phyloP scores from a whole-genome alignment of 768 basidiomycete species.

The Candolleomyces efflorescens region DNA sequence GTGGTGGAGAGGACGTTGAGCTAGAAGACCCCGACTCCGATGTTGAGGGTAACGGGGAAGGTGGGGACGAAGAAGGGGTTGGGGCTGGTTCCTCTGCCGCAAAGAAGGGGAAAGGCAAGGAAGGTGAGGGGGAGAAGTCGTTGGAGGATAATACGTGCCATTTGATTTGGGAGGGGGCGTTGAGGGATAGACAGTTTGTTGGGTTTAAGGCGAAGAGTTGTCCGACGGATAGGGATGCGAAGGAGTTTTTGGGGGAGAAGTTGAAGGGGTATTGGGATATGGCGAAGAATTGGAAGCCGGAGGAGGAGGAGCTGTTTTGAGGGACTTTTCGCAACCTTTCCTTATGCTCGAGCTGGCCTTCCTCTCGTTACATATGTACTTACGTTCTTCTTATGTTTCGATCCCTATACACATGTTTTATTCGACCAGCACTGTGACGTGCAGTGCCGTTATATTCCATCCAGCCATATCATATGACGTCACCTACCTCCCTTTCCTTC shows the following conservation, averaged over 20 bases:
- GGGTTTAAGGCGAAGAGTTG: constrained; percentile 78
- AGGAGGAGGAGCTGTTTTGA: constrained; percentile 72
- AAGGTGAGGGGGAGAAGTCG: constrained; percentile 35
- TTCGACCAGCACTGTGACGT: too few relatives aligned
- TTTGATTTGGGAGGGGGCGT: constrained; percentile 88
- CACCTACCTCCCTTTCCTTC: background rate
- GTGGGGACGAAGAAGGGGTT: constrained; percentile 19
- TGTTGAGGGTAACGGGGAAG: constrained; percentile 29
- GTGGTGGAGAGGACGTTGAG: constrained; percentile 70
- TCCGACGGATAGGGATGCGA: constrained; percentile 80
- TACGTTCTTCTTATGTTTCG: too few relatives aligned
- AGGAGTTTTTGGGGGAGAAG: constrained; percentile 81
- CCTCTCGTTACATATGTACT: too few relatives aligned
- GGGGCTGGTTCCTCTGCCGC: constrained; percentile 9
- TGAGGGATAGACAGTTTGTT: constrained; percentile 79
- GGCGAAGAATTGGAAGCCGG: constrained; percentile 84
- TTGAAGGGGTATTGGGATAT: constrained; percentile 92
- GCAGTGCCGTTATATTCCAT: too few relatives aligned
- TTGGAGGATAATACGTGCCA: constrained; percentile 86
- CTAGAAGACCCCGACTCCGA: constrained; percentile 22
- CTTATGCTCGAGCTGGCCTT: too few relatives aligned
- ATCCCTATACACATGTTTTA: too few relatives aligned
- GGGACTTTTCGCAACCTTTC: too few relatives aligned
- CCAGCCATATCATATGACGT: too few relatives aligned
- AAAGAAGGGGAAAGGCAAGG: constrained; percentile 28